A percentile compares a stretch with the other conserved stretches of the same genome.
These are phyloP conservation scores for Capsicum baccatum DNA, from an alignment of 257 asterid genomes.

Conservation along the genomic window DNA sequence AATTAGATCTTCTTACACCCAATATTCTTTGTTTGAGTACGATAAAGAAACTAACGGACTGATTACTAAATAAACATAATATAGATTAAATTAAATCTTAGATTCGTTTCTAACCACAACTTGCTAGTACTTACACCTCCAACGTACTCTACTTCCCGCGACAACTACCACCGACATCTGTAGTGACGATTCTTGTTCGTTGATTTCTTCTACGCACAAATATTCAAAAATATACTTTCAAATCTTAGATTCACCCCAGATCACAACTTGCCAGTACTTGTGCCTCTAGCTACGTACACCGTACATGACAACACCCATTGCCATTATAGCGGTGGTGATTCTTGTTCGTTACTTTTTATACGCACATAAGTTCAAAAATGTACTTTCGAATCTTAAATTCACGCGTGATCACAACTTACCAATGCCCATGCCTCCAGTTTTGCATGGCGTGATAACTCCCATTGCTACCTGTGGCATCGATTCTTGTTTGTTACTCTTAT, in stretches of 20 bases:
- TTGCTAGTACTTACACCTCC: background rate
- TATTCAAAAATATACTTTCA: background rate
- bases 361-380: no score
- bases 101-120: background rate
- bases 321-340: no score
- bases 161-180: background rate
- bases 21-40: background rate
- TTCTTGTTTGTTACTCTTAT: constrained; percentile 37
- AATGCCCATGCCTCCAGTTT: background rate
- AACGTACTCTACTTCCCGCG: constrained; percentile 26
- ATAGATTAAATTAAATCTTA: background rate
- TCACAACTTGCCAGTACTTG: background rate
- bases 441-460: background rate
- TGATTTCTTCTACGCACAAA: background rate
- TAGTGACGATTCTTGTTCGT: background rate
- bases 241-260: background rate
- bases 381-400: no score
- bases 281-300: no score
- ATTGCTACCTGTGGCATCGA: constrained; percentile 46
- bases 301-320: no score
- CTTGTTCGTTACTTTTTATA: no score
- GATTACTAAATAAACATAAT: background rate
- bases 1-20: no score
- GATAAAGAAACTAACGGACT: background rate
- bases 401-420: no score